Percentiles rank a stretch among this genome's conserved stretches.
Conservation (phyloP, 441 rosid genomes). For the Gossypium trilobum region DNA sequence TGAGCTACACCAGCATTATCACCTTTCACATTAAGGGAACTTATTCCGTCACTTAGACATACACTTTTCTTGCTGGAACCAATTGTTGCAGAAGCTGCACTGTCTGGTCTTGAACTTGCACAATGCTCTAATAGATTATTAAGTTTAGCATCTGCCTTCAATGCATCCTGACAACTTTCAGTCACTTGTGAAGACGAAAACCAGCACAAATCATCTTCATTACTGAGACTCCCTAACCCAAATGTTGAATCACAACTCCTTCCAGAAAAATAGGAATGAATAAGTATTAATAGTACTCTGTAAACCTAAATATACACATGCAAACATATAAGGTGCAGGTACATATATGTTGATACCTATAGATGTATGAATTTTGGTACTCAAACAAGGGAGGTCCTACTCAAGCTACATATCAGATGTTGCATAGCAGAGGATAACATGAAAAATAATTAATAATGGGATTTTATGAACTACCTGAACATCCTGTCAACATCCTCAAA, state of each 20-base stretch:
- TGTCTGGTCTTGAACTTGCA: conserved; percentile 31
- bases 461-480: conserved; percentile 52
- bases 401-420: neutral
- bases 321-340: neutral
- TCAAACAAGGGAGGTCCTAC: neutral
- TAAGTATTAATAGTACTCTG: neutral
- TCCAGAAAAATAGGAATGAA: neutral
- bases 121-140: conserved; percentile 28
- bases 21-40: conserved; percentile 20
- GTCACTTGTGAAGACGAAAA: conserved; percentile 45
- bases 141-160: conserved; percentile 37
- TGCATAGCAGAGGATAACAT: neutral
- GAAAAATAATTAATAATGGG: neutral
- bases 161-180: conserved; percentile 43
- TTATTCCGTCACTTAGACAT: conserved; percentile 24
- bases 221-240: conserved; percentile 55
- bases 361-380: neutral
- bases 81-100: conserved; percentile 27
- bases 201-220: conserved; percentile 67
- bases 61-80: conserved; percentile 28
- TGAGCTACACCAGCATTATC: conserved; percentile 28
- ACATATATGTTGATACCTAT: neutral
- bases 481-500: conserved; percentile 87
- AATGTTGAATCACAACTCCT: conserved; percentile 61
- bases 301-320: conserved; percentile 8